Base-by-base conservation (phyloP, 2,329 filamentous ascomycete species). In the Tympanopsis confertula region DNA sequence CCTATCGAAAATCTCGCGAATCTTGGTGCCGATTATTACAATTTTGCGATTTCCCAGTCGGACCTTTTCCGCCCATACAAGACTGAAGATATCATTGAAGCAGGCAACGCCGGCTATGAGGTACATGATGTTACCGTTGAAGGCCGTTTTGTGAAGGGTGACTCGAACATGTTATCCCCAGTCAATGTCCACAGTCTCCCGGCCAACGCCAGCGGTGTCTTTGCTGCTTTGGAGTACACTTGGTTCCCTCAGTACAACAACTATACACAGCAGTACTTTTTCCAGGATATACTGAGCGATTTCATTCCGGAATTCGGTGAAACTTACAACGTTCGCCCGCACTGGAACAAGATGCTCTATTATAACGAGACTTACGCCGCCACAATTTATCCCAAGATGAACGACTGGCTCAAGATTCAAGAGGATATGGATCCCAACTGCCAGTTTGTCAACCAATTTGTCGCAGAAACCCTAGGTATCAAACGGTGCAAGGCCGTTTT, bases 261-360 rank as follows among this genome's bases (percentile, higher is more conserved):
- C 41, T 47, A 38, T 29, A 45, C 39, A n/a, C 40, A 38, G 15
- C 41, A 40, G 3, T 46, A 40, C 38, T 37, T 42, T 14, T 43
- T 42, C 35, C 44, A 43, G 26, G 35, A 38, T 18, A 36, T 45
- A 24, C 39, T 39, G 17, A 14, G 36, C 22, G 41, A 46, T 19
- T 46, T 43, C 39, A 35, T 43, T 5, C 26, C 38, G 29, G 20
- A 39, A 15, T 46, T 46, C 26, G 44, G 43, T 38, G 35, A 41
- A 19, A 35, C 22, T 5, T 45, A 39, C 35, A 45, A 46, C 36
- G 43, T 39, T 39, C 43, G 44, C 15, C 32, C 44, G 12, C 44
- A 46, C 22, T 46, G 44, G 44, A 46, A 46, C 40, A 46, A 46
- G 39, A 46, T 46, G 44, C 30, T 29, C 13, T 35, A 39, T 35